phyloP scores from a whole-genome alignment of 2,329 filamentous ascomycete genomes.

The Alternaria metachromatica region DNA sequence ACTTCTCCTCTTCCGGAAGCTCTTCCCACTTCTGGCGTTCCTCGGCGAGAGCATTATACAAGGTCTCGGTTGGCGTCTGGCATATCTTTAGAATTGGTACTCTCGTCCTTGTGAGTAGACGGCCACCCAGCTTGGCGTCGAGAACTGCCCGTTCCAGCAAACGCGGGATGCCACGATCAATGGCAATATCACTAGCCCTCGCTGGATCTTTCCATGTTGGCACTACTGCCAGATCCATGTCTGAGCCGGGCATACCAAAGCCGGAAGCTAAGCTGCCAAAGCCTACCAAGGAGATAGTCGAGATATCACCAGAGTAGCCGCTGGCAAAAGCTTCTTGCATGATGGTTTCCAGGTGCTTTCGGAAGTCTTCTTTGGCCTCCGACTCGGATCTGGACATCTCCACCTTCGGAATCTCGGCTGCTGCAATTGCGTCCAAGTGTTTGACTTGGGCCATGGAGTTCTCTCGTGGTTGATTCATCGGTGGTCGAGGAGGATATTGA shows the following conservation, averaged over 20 bases:
- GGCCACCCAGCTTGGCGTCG: conserved; percentile 74
- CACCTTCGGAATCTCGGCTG: conserved; percentile 61
- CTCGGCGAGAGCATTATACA: conserved; percentile 67
- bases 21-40: conserved; percentile 76
- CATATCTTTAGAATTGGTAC: conserved; percentile 91
- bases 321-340: conserved; percentile 66
- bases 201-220: conserved; percentile 58
- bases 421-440: conserved; percentile 54
- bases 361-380: conserved; percentile 74
- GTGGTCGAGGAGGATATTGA: conserved; percentile 21
- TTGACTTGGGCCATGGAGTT: conserved; percentile 45
- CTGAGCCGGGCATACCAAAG: conserved; percentile 85
- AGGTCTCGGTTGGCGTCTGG: conserved; percentile 67
- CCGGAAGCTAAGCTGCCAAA: conserved; percentile 86
- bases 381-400: conserved; percentile 71
- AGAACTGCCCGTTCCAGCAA: conserved; percentile 78
- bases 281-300: conserved; percentile 71
- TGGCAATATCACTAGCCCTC: conserved; percentile 44
- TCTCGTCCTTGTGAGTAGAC: conserved; percentile 77
- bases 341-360: conserved; percentile 67
- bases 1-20: conserved; percentile 56
- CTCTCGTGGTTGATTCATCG: conserved; percentile 26
- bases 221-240: conserved; percentile 86
- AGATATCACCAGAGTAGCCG: conserved; percentile 56
- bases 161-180: conserved; percentile 69